phyloP scores from a whole-genome alignment of 2,329 filamentous ascomycete species.

The Fonsecaea pugnacius region DNA sequence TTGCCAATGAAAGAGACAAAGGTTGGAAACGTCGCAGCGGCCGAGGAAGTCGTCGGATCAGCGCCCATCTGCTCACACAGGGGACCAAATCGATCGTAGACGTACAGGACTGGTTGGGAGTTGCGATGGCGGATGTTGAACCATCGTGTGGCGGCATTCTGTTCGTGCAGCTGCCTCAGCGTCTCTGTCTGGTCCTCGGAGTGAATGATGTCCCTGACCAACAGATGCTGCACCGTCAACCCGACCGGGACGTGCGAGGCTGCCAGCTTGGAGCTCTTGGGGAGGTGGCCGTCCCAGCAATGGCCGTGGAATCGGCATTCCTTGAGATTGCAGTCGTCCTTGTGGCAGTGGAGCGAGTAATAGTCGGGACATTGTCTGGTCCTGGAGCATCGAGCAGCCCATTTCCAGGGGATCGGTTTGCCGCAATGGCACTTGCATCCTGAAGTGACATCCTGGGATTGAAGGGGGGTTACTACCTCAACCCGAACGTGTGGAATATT shows the following conservation, averaged over 20 bases:
- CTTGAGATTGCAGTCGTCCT: conserved; percentile 12
- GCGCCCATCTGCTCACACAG: background rate
- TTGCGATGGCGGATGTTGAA: conserved; percentile 19
- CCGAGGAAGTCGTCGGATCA: background rate
- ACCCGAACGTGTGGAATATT: background rate
- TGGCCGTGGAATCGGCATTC: conserved; percentile 7
- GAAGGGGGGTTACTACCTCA: background rate
- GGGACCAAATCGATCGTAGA: conserved; percentile 15
- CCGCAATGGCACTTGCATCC: conserved; percentile 12
- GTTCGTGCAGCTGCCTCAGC: conserved; percentile 11
- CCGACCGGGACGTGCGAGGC: conserved; percentile 4
- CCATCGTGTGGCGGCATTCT: conserved; percentile 14
- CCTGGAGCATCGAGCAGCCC: conserved; percentile 15
- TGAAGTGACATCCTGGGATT: background rate
- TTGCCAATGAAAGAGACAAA: conserved; percentile 19
- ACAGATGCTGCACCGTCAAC: conserved; percentile 7
- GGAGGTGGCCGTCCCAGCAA: conserved; percentile 16
- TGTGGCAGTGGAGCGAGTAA: conserved; percentile 17
- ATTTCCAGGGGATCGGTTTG: conserved; percentile 7
- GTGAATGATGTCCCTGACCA: conserved; percentile 10
- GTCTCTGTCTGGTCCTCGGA: conserved; percentile 4
- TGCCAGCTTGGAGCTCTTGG: conserved; percentile 1
- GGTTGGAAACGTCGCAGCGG: background rate
- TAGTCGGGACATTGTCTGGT: conserved; percentile 15
- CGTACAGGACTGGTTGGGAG: conserved; percentile 12